Evolutionary conservation across 352 stramenopile species (phyloP).

Genomic region (Phytophthora sansomeana): DNA sequence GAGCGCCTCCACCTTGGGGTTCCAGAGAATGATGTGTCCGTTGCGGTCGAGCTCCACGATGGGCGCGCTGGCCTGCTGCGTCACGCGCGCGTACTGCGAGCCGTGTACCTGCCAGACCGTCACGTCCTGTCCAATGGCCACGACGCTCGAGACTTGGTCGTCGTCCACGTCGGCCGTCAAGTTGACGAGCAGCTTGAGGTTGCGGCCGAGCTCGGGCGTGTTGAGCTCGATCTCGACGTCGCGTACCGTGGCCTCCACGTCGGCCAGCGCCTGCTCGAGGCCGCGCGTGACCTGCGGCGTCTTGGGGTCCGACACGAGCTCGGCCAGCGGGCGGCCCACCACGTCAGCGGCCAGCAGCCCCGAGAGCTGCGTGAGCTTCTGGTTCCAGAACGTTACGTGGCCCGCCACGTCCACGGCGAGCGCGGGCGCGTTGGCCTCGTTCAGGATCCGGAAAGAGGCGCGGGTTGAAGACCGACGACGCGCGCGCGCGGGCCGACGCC

Average conservation of each 20-base stretch:
- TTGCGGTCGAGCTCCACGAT: slow-evolving; percentile 82
- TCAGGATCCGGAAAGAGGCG: slow-evolving; percentile 57
- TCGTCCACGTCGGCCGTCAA: slow-evolving; percentile 62
- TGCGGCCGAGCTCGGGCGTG: slow-evolving; percentile 45
- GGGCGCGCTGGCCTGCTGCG: slow-evolving; percentile 78
- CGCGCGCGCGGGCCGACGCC: slow-evolving; percentile 1
- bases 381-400: slow-evolving; percentile 73
- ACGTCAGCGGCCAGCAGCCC: slow-evolving; percentile 39
- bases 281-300: slow-evolving; percentile 22
- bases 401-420: slow-evolving; percentile 53
- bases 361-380: slow-evolving; percentile 56
- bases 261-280: slow-evolving; percentile 38
- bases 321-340: slow-evolving; percentile 42
- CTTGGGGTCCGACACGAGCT: slow-evolving; percentile 39
- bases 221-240: slow-evolving; percentile 61
- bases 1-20: slow-evolving; percentile 64
- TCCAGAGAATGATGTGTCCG: slow-evolving; percentile 75
- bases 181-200: slow-evolving; percentile 67
- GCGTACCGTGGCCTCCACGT: slow-evolving; percentile 38
- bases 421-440: slow-evolving; percentile 59
- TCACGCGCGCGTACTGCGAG: slow-evolving; percentile 63
- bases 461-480: slow-evolving; percentile 5
- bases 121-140: slow-evolving; percentile 65
- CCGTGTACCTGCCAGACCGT: slow-evolving; percentile 52
- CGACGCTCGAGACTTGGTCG: slow-evolving; percentile 20